Conservation (phyloP, 139 green algal species). For the Chlamydomonas sp. region DNA sequence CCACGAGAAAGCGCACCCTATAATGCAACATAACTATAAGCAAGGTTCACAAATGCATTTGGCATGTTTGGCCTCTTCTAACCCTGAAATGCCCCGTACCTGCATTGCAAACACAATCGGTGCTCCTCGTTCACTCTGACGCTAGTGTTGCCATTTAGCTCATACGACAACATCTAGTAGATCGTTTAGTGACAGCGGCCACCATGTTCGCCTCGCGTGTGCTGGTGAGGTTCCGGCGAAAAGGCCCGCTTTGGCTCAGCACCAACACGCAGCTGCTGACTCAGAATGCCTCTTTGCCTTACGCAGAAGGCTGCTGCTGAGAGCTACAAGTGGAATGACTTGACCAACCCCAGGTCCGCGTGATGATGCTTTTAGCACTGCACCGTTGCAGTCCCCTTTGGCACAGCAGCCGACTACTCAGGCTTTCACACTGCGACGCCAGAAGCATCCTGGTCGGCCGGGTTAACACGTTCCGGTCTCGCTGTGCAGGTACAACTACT, state of each 20-base stretch:
- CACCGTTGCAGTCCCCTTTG: not conserved
- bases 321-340: conserved; percentile 17
- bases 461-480: not conserved
- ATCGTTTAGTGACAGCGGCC: not conserved
- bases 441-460: no score
- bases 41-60: no score
- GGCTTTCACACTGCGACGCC: no score
- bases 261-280: not conserved
- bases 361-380: not conserved
- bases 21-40: no score
- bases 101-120: no score
- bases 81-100: no score
- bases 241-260: no score
- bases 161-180: no score
- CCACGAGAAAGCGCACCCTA: no score
- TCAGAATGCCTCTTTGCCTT: not conserved
- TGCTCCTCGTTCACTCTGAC: no score
- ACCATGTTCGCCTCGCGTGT: conserved; percentile 30
- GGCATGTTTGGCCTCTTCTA: no score
- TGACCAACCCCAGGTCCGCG: conserved; percentile 36
- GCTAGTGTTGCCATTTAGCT: no score
- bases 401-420: not conserved
- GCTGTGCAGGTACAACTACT: conserved; percentile 43
- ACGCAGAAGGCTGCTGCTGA: conserved; percentile 29
- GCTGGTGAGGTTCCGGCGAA: conserved; percentile 14